Evolutionary conservation across 2,329 filamentous ascomycete species (phyloP), one percentile per base, ranked within the genome.

Genomic region (Aspergillus sp.): DNA sequence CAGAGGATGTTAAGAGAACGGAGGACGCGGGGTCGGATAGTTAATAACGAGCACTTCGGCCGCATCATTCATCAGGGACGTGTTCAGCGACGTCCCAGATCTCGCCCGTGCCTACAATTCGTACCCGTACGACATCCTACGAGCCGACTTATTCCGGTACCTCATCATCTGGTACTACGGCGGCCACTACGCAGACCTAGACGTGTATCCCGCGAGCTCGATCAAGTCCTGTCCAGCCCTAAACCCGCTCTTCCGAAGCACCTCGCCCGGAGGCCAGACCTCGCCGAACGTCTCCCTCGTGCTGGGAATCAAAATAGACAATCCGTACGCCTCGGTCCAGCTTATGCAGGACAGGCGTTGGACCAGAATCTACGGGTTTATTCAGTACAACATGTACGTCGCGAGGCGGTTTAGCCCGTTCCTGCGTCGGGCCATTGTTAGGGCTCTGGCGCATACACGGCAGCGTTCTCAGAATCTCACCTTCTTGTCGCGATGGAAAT

Each of bases 141-240:
- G 74, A 66, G 25, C 76, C 66, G 26, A 78, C 55, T 14, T 64
- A 43, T 40, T 64, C 8, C 54, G 55, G 11, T 60, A 59, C 27
- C 41, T 60, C 3, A 36, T 60, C 2, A 35, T 60, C 4, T 60
- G 55, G 52, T 57, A 57, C 33, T 47, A 51, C 15, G 57, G 55
- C 8, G 57, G 57, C 16, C 57, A 52, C 36, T 60, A 58, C 26
- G 49, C 54, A 8, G 57, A 60, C 19, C 47, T 51, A 15, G 56
- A 60, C 19, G 39, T 56, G 11, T 51, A 40, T 19, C 55, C 56
- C 2, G 44, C 39, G 0, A 41, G 35, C 8, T 10, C 19, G 5
- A 22, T 22, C 5, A 22, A 22, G 10, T 22, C 19, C 5, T 22
- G 19, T 22, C 19, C 19, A 22, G 19, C 19, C 19, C 10, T 22